Base-by-base conservation (phyloP, 23 red algal species). In the Gracilaria gracilis region DNA sequence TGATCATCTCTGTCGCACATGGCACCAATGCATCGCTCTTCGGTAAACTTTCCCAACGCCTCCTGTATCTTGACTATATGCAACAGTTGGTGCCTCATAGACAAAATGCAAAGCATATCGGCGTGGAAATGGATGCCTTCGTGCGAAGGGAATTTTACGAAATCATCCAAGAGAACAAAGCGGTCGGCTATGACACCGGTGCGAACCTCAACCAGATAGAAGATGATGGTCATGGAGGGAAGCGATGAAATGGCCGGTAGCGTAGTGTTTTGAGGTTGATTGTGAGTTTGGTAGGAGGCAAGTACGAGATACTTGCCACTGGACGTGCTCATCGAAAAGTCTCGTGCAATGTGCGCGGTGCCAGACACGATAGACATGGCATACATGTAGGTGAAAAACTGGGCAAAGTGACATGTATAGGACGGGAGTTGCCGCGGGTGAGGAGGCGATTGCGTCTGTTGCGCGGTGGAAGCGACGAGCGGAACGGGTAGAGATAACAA, bases 61-160 rank as follows among this genome's bases (percentile, higher is more conserved):
- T 89, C 85, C 13, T 89, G 70, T 24, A 82, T 67, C 79, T 89
- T 75, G 65, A 95, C 27, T 1, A 95, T 77, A 58, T 95, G 93
- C 55, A 95, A 70, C 21, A 74, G 50, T 75, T 96, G 95, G 67
- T 82, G 72, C 13, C 95, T 58, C 33, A 89, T 73, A 35, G 80
- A 85, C 35, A 96, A 58, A 31, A 96, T 82, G 34, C 82, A 86
- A 34, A 96, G 79, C 51, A 83, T 76, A 62, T 96, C 89, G 27
- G 73, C 95, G n/a, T 84, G 49, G 21, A 96, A 62, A 57, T 92
- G 81, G 4, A 96, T 89, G 16, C 89, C 95, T 11, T 38, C 80
- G 65, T 96, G 95, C 27, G 54, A 66, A 29, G 88, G 89, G 29
- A 96, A 57, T 5, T 46, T 64, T 39, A 96, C 89, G 42, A 57